Conservation (phyloP, 192 early-diverging fungal genomes). For the Linnemannia exigua region DNA sequence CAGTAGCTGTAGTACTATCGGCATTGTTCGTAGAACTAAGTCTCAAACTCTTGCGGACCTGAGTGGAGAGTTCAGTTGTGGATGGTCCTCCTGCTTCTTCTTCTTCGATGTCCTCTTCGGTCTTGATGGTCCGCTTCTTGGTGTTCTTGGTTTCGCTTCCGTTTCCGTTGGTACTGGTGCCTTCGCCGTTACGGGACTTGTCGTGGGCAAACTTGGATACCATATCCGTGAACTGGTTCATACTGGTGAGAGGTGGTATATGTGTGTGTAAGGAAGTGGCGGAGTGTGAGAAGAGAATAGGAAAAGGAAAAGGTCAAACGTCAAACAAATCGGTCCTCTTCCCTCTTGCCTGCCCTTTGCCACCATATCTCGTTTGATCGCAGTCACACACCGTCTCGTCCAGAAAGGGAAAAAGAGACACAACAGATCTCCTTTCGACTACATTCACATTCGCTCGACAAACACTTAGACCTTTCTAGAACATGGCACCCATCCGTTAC, state of each 20-base stretch:
- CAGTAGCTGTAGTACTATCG: neutral
- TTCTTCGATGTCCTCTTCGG: neutral
- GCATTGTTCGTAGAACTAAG: neutral
- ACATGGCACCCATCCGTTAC: constrained; percentile 34
- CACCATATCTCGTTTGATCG: neutral
- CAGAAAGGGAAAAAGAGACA: neutral
- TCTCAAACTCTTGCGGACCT: constrained; percentile 40
- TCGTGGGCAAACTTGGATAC: constrained; percentile 44
- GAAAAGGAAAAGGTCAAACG: neutral
- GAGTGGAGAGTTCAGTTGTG: constrained; percentile 7
- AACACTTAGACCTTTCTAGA: neutral
- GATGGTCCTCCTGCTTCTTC: neutral
- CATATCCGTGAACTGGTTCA: constrained; percentile 29
- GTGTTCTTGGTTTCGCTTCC: neutral
- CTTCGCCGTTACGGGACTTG: constrained; percentile 7
- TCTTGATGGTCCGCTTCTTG: constrained; percentile 25
- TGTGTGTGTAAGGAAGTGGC: neutral
- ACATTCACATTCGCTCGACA: too few species aligned
- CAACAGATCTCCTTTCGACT: neutral
- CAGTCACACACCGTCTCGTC: neutral
- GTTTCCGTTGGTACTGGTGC: neutral
- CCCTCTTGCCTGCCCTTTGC: neutral
- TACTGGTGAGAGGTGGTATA: neutral
- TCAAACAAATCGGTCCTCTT: neutral
- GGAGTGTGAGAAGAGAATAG: neutral